Evolutionary conservation across 345 rosid genomes (phyloP).

Genomic region (Clarkia xantiana): DNA sequence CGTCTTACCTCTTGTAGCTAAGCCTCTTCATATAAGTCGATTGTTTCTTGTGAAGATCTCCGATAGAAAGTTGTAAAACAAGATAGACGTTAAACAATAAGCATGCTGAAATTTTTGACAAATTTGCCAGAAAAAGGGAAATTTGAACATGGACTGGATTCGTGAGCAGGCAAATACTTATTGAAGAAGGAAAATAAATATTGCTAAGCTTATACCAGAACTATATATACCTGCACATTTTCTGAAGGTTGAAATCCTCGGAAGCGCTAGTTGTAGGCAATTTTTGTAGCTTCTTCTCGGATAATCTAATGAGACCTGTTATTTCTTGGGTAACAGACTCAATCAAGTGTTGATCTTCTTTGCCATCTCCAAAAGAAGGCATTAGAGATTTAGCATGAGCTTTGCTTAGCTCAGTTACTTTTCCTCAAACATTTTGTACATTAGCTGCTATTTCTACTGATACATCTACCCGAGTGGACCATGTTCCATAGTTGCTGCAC

Average conservation of each 20-base stretch:
- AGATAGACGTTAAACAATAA: neutral
- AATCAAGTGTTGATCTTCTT: conserved; percentile 77
- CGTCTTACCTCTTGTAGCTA: conserved; percentile 67
- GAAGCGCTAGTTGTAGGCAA: conserved; percentile 65
- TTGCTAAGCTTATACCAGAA: neutral
- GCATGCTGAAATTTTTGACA: neutral
- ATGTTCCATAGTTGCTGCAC: no score
- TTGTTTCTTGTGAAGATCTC: conserved; percentile 93
- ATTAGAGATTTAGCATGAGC: conserved; percentile 42
- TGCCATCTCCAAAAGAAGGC: conserved; percentile 98
- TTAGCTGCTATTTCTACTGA: no score
- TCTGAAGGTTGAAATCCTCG: conserved; percentile 86
- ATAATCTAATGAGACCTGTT: conserved; percentile 58
- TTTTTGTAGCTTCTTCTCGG: conserved; percentile 66
- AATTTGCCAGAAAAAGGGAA: neutral
- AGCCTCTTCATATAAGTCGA: conserved; percentile 81
- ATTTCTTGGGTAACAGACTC: conserved; percentile 80
- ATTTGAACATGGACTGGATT: neutral
- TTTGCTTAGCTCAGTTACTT: no score
- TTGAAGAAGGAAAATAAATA: neutral
- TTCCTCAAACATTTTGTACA: no score
- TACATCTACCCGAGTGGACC: no score
- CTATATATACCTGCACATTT: conserved; percentile 67
- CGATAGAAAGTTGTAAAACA: conserved; percentile 56
- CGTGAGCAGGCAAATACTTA: neutral